Conservation (phyloP, 2,329 filamentous ascomycete species). For the Colletotrichum australisinense region DNA sequence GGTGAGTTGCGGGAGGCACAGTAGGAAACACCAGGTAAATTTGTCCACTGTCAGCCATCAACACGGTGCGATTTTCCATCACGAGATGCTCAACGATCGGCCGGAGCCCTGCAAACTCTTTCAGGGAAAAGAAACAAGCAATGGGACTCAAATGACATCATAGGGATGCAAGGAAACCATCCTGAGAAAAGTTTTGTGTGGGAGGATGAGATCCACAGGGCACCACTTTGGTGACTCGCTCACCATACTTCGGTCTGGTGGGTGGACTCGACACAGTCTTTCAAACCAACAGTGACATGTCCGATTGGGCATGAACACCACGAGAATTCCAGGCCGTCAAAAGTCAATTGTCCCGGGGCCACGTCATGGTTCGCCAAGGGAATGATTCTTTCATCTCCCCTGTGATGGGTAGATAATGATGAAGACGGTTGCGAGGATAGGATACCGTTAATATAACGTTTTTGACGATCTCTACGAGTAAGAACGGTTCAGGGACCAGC, state of each 20-base stretch:
- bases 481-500: neutral
- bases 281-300: neutral
- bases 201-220: neutral
- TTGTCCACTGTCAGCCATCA: constrained; percentile 3
- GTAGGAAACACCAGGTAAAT: neutral
- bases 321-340: neutral
- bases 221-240: neutral
- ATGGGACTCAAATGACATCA: constrained; percentile 27
- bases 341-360: constrained; percentile 3
- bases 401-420: neutral
- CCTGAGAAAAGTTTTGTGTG: neutral
- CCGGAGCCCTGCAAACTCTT: constrained; percentile 19
- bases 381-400: neutral
- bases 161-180: neutral
- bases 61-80: constrained; percentile 5
- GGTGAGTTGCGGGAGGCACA: neutral
- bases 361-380: constrained; percentile 6
- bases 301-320: neutral
- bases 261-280: neutral
- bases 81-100: constrained; percentile 1
- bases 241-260: neutral
- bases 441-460: constrained; percentile 32
- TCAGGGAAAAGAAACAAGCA: constrained; percentile 22
- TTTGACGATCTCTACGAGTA: constrained; percentile 15
- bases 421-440: neutral